These are phyloP conservation scores for Cytospora piceae DNA, from an alignment of 2,329 filamentous ascomycete genomes.

Conservation along the genomic window DNA sequence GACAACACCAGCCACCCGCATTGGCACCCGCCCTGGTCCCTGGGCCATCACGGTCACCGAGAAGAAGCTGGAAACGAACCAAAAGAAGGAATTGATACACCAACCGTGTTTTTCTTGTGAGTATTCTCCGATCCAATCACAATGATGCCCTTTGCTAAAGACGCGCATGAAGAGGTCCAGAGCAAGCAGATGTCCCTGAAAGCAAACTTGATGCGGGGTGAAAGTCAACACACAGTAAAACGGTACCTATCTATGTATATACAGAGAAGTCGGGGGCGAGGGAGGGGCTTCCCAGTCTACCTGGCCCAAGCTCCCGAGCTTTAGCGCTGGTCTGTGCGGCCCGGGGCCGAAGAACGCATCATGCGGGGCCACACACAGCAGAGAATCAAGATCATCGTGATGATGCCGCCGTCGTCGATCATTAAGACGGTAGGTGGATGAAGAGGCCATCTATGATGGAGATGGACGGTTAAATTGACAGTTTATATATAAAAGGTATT, in stretches of 20 bases:
- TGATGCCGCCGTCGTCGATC: background rate
- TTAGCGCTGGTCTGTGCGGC: conserved; percentile 25
- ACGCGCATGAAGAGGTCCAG: background rate
- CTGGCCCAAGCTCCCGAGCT: background rate
- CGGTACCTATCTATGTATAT: no score
- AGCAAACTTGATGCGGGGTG: background rate
- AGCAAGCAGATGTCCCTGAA: background rate
- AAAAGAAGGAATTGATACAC: background rate
- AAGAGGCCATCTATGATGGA: no score
- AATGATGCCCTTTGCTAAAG: conserved; percentile 1
- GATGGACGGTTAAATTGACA: no score
- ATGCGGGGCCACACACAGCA: conserved; percentile 8
- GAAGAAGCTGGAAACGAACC: background rate
- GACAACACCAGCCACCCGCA: conserved; percentile 30
- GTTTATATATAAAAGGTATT: no score
- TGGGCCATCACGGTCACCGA: background rate
- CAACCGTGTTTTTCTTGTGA: background rate
- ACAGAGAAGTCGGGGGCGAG: no score
- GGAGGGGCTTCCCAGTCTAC: conserved; percentile 1
- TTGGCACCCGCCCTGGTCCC: conserved; percentile 14
- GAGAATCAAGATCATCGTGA: background rate
- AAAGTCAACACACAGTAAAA: background rate
- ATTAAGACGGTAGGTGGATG: no score
- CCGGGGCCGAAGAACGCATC: conserved; percentile 16
- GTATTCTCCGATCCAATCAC: background rate